phyloP scores from a whole-genome alignment of 176 grass and related monocot genomes.

The Musa acuminata region DNA sequence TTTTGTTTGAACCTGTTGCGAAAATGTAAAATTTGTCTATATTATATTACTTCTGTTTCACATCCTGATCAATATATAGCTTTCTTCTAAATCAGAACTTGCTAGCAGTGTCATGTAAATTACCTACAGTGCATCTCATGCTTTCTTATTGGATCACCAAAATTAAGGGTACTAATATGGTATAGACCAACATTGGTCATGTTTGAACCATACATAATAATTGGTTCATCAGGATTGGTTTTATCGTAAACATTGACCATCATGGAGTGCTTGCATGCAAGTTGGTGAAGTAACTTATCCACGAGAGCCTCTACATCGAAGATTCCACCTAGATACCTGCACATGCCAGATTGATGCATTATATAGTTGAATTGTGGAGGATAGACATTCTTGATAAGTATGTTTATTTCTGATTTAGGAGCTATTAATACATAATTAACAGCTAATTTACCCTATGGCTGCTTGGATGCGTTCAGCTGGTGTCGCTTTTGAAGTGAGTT shows the following conservation, averaged over 20 bases:
- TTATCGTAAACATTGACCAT: conserved; percentile 95
- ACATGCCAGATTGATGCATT: not conserved
- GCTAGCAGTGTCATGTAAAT: conserved; percentile 14
- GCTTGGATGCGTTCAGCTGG: conserved; percentile 55
- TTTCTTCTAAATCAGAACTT: not conserved
- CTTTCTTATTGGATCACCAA: conserved; percentile 77
- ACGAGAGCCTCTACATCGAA: conserved; percentile 97
- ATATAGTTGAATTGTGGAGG: not conserved
- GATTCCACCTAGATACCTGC: conserved; percentile 93
- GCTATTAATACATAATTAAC: conserved; percentile 1
- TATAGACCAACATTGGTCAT: conserved; percentile 35
- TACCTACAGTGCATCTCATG: conserved; percentile 99
- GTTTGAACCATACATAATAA: conserved; percentile 85
- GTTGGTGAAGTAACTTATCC: conserved; percentile 84
- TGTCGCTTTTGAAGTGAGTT: conserved; percentile 57
- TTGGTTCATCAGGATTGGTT: conserved; percentile 36
- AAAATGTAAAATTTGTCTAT: not conserved
- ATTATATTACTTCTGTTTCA: not conserved
- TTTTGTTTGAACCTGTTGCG: conserved; percentile 55
- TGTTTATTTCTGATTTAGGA: not conserved
- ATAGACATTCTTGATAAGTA: not conserved
- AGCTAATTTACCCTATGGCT: conserved; percentile 61
- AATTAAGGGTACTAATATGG: conserved; percentile 66
- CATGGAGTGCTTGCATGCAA: conserved; percentile 77
- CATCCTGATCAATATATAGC: not conserved